Percentiles rank a stretch among this genome's conserved stretches.
Evolutionary conservation across 2,329 filamentous ascomycete species (phyloP).

Genomic region (Penicillium nordicum): DNA sequence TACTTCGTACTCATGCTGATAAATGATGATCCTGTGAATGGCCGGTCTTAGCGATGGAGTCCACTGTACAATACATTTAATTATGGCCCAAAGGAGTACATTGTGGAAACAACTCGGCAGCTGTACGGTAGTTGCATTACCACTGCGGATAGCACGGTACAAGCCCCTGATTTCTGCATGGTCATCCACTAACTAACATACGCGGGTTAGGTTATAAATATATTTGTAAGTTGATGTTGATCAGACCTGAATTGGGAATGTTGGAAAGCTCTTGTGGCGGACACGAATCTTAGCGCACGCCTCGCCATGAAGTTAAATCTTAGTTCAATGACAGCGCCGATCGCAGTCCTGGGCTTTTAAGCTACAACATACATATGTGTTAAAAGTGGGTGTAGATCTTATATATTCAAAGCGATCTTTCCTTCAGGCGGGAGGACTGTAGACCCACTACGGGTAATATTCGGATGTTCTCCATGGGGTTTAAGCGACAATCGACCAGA

Average conservation of each 20-base stretch:
- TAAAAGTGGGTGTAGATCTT: background rate
- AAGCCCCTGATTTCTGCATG: background rate
- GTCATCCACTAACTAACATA: background rate
- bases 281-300: background rate
- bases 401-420: background rate
- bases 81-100: background rate
- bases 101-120: background rate
- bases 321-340: slow-evolving; percentile 10
- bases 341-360: background rate
- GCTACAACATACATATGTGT: background rate
- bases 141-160: background rate
- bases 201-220: background rate
- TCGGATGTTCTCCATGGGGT: background rate
- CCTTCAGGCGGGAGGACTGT: background rate
- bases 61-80: background rate
- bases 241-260: background rate
- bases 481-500: background rate
- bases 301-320: background rate
- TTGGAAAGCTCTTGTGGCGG: background rate
- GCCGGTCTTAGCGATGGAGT: background rate
- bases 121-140: background rate
- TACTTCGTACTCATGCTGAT: background rate
- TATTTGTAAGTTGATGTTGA: background rate
- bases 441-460: background rate
- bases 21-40: slow-evolving; percentile 12